Base-by-base conservation (phyloP, 139 green algal genomes). In the Chloropicon primus region DNA sequence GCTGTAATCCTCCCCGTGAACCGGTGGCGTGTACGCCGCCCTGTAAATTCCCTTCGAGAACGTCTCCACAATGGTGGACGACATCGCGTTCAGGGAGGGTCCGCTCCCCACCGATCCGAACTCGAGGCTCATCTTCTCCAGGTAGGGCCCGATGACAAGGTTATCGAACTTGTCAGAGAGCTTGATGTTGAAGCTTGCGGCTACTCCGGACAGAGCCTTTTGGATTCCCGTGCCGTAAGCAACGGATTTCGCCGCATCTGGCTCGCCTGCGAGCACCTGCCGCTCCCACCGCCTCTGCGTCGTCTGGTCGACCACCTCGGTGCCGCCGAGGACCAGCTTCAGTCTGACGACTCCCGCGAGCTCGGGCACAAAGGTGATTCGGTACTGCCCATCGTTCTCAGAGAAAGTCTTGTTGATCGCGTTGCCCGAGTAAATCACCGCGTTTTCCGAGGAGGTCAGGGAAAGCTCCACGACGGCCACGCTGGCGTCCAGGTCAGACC, bases 1-100 rank as follows among this genome's bases (percentile, higher is more conserved):
- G 74, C 27, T 28, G 27, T 78, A 78, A 10, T 78, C 74, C 21
- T 25, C 74, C 26, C 17, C 74, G 27, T 71, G 21, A 72, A 26
- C 28, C 27, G 25, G 5, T 5, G 74, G 74, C 5, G 74, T 28
- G 24, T 72, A 41, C 74, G 26, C 74, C 21, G n/a, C 27, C 21
- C 1, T 78, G 74, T n/a, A 25, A 21, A 23, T 72, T 2, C 27
- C 25, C 74, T 24, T 5, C 27, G 27, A 71, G 24, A 10, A 2
- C 10, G 21, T 24, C 2, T 2, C 5, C 22, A 78, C 27, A 10
- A 22, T 71, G 27, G 26, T 41, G 3, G 54, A 72, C 5, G 26
- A 17, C 74, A 72, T 41, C 26, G 74, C 21, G 5, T 24, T 24
- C 74, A 41, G 74, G 2, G 27, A 28, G 2, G 27, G 24, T 1